Conservation (phyloP, 108 stramenopile genomes). For the Phaeodactylum tricornutum region DNA sequence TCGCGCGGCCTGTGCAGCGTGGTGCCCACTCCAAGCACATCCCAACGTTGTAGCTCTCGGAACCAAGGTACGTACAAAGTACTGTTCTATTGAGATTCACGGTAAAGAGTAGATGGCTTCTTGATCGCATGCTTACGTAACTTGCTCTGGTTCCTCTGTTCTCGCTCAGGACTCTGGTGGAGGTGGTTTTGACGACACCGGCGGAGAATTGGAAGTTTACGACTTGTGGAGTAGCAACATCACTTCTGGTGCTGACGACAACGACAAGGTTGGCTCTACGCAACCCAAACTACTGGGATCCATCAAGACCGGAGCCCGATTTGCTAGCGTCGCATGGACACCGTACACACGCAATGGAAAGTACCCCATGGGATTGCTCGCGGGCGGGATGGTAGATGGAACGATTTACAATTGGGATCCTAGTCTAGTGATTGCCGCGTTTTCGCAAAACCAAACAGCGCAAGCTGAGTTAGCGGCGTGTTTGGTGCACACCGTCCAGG, state of each 20-base stretch:
- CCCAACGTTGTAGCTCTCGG: slow-evolving; percentile 68
- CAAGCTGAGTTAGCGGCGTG: too few relatives aligned
- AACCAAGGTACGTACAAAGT: slow-evolving; percentile 46
- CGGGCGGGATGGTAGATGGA: slow-evolving; percentile 96
- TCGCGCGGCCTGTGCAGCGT: slow-evolving; percentile 51
- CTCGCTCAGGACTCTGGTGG: slow-evolving; percentile 39
- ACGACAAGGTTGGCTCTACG: slow-evolving; percentile 4
- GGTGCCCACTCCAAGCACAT: slow-evolving; percentile 44
- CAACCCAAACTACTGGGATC: slow-evolving; percentile 48
- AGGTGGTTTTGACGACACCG: slow-evolving; percentile 89
- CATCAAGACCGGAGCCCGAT: slow-evolving; percentile 65
- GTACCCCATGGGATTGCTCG: slow-evolving; percentile 69
- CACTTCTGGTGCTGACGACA: slow-evolving; percentile 15
- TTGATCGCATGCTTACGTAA: neutral
- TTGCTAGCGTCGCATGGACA: slow-evolving; percentile 56
- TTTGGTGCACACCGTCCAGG: slow-evolving; percentile 27
- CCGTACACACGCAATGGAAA: slow-evolving; percentile 6
- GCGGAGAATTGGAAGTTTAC: slow-evolving; percentile 88
- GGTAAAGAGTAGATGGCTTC: neutral
- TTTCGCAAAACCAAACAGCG: too few relatives aligned
- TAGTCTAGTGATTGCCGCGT: too few relatives aligned
- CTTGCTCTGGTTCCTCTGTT: neutral
- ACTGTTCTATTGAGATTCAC: neutral
- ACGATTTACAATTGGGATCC: slow-evolving; percentile 88
- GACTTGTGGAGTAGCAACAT: slow-evolving; percentile 22